Evolutionary conservation across 306 rosid species (phyloP), one percentile per base, ranked within the genome.

Genomic region (Quercus mongolica): DNA sequence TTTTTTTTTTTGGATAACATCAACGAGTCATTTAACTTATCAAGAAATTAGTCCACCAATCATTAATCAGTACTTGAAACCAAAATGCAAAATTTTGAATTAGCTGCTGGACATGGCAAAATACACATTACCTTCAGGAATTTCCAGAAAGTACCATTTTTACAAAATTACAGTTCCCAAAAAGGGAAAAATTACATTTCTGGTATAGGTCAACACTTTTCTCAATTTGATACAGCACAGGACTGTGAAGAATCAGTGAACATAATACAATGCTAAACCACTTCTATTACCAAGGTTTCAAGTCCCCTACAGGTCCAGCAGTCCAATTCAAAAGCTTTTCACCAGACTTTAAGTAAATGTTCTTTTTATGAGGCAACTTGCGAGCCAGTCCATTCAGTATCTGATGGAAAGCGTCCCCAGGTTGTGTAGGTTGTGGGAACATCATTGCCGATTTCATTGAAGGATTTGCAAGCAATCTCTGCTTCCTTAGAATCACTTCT

Each of bases 401-500:
- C 83, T 95, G 99, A 81, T 95, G 99, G 80, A 95, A 95, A 23
- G 99, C 92, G n/a, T 95, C 99, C 63, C 99, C 97, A 0, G 97
- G 74, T 80, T 92, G 92, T 0, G 91, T 97, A 4, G 99, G 99
- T 69, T 90, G 95, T 6, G 99, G 99, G 82, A 95, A 95, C 17
- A 95, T 25, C 99, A 95, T 95, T 0, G 99, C 99, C 70, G 90
- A 95, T 81, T 95, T 95, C 99, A 95, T 95, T 30, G 98, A 92
- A 73, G 99, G 99, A 80, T 95, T 95, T 41, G 98, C 99, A 71
- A 95, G 97, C 81, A 95, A 83, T 76, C 99, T 92, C 68, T 95
- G 99, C 59, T 95, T 95, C 79, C 98, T 91, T 5, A 95, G 74
- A 79, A 95, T 88, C 33, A 91, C 79, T 76, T 92, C 96, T 52